phyloP scores from a whole-genome alignment of 202 grass and related monocot genomes.

The Digitaria exilis region DNA sequence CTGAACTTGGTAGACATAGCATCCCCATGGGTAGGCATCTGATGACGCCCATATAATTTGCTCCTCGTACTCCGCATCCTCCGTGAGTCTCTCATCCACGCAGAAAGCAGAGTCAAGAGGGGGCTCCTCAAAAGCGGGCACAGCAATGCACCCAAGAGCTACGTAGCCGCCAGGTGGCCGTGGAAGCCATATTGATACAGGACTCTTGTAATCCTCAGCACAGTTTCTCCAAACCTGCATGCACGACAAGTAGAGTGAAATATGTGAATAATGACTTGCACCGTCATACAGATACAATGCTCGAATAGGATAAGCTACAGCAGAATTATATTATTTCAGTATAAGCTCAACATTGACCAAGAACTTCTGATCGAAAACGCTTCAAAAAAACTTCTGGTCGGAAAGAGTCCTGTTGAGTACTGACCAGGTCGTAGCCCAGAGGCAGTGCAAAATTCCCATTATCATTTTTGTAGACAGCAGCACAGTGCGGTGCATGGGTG shows the following conservation, averaged over 20 bases:
- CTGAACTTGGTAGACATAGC: constrained; percentile 90
- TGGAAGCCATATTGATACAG: constrained; percentile 85
- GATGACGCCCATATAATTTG: constrained; percentile 76
- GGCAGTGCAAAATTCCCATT: constrained; percentile 75
- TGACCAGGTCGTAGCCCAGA: constrained; percentile 92
- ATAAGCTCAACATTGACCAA: constrained; percentile 20
- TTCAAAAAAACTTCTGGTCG: constrained; percentile 3
- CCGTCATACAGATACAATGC: not conserved
- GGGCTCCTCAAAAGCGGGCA: constrained; percentile 75
- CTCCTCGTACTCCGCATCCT: constrained; percentile 76
- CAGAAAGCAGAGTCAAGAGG: constrained; percentile 64
- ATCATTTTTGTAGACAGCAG: constrained; percentile 74
- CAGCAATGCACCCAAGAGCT: constrained; percentile 78
- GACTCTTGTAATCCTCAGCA: constrained; percentile 66
- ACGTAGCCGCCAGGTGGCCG: constrained; percentile 75
- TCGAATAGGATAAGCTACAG: not conserved
- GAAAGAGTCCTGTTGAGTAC: constrained; percentile 39
- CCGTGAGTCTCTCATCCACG: constrained; percentile 52
- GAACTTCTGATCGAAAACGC: constrained; percentile 22
- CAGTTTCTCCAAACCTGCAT: constrained; percentile 92
- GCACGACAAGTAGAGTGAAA: constrained; percentile 5
- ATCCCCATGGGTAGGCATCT: constrained; percentile 90
- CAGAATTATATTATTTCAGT: constrained; percentile 18
- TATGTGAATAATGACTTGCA: not conserved
- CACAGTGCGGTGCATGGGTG: constrained; percentile 65